A percentile compares a stretch with the other conserved stretches of the same genome.
Conservation (phyloP, 2,329 filamentous ascomycete species). For the Madurella mycetomatis region DNA sequence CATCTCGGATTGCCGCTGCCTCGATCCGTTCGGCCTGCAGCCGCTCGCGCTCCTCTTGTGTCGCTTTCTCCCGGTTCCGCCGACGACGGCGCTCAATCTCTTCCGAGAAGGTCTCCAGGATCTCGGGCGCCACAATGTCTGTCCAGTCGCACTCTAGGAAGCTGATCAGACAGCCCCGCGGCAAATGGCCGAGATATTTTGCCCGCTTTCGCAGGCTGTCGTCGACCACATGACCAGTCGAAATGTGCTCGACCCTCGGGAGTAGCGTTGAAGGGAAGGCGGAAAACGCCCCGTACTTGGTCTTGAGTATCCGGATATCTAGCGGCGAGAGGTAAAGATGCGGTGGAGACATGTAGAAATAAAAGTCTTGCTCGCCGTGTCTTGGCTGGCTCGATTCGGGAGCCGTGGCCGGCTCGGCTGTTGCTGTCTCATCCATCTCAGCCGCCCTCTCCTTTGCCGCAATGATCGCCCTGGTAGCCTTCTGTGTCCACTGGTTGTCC, state of each 20-base stretch:
- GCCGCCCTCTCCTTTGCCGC: slow-evolving; percentile 70
- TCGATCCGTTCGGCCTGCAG: slow-evolving; percentile 77
- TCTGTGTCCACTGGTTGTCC: slow-evolving; percentile 87
- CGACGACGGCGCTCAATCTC: slow-evolving; percentile 75
- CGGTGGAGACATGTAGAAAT: slow-evolving; percentile 82
- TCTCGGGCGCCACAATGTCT: slow-evolving; percentile 72
- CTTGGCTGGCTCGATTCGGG: slow-evolving; percentile 23
- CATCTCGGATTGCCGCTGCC: slow-evolving; percentile 57
- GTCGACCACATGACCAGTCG: slow-evolving; percentile 81
- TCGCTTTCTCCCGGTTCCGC: slow-evolving; percentile 75
- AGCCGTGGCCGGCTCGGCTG: slow-evolving; percentile 4
- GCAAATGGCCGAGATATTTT: slow-evolving; percentile 83
- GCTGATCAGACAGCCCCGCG: slow-evolving; percentile 83
- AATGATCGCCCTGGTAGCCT: slow-evolving; percentile 70
- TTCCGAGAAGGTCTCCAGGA: slow-evolving; percentile 68
- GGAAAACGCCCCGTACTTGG: slow-evolving; percentile 78
- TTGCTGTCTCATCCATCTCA: slow-evolving; percentile 36
- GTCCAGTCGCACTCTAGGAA: slow-evolving; percentile 96
- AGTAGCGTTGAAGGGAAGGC: slow-evolving; percentile 80
- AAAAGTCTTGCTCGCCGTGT: slow-evolving; percentile 55
- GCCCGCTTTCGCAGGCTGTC: slow-evolving; percentile 77
- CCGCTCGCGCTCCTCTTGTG: slow-evolving; percentile 80
- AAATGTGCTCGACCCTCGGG: slow-evolving; percentile 83
- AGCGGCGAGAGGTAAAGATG: slow-evolving; percentile 88
- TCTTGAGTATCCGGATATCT: slow-evolving; percentile 87